Percentiles rank a stretch among this genome's conserved stretches.
Conservation (phyloP, 1,139 yeast species). For the Geotrichum cucujoidarum region DNA sequence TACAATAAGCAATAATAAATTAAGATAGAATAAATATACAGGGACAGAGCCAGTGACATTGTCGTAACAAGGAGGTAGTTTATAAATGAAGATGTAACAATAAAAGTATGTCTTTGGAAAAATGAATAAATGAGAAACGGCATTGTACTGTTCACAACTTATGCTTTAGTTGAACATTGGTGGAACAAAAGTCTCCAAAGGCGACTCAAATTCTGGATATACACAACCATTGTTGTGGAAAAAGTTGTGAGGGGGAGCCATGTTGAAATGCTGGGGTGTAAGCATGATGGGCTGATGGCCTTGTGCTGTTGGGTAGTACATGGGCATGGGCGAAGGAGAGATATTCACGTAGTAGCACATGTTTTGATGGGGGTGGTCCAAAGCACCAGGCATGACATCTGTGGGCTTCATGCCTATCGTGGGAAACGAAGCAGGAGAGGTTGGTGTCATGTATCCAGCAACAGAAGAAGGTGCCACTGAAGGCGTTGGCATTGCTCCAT, state of each 20-base stretch:
- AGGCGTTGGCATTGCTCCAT: constrained; percentile 10
- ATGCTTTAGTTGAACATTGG: constrained; percentile 4
- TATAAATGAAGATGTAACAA: no score
- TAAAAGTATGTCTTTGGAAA: no score
- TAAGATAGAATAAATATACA: neutral
- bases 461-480: neutral
- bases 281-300: neutral
- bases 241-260: neutral
- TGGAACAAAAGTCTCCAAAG: constrained; percentile 14
- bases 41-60: neutral
- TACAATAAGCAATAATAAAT: neutral
- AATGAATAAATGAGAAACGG: constrained; percentile 1
- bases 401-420: constrained; percentile 4
- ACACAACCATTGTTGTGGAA: constrained; percentile 1
- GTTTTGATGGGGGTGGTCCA: neutral
- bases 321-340: neutral
- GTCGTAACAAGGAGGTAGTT: no score
- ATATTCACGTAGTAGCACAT: constrained; percentile 5
- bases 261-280: constrained; percentile 8
- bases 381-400: neutral
- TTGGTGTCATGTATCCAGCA: constrained; percentile 12
- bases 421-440: neutral
- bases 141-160: neutral
- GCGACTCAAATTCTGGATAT: constrained; percentile 2
- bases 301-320: constrained; percentile 3